phyloP scores from a whole-genome alignment of 768 basidiomycete genomes.

The Kwoniella mangroviensis region DNA sequence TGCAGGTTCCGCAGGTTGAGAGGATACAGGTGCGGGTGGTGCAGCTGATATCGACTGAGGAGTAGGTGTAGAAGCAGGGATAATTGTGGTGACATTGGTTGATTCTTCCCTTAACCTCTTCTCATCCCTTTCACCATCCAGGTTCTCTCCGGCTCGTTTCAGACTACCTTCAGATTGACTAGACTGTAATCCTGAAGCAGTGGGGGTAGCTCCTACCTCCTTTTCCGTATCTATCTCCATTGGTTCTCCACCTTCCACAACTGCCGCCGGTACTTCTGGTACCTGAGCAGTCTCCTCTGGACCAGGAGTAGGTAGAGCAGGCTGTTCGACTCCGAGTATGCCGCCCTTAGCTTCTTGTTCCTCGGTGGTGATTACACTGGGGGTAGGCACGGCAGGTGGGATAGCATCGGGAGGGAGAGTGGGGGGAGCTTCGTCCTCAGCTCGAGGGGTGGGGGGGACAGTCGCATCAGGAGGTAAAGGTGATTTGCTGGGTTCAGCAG shows the following conservation, averaged over 20 bases:
- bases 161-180: slow-evolving; percentile 31
- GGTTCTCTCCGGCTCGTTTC: slow-evolving; percentile 46
- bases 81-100: neutral
- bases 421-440: slow-evolving; percentile 43
- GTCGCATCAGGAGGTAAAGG: slow-evolving; percentile 47
- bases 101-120: slow-evolving; percentile 48
- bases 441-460: slow-evolving; percentile 43
- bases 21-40: slow-evolving; percentile 26
- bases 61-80: slow-evolving; percentile 50
- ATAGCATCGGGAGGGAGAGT: slow-evolving; percentile 30
- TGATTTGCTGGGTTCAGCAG: slow-evolving; percentile 17
- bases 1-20: slow-evolving; percentile 37
- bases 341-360: slow-evolving; percentile 21
- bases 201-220: slow-evolving; percentile 12
- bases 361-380: slow-evolving; percentile 41
- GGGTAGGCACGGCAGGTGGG: slow-evolving; percentile 46
- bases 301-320: slow-evolving; percentile 47
- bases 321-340: slow-evolving; percentile 26
- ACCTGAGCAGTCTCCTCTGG: slow-evolving; percentile 49
- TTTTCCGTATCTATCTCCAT: slow-evolving; percentile 43
- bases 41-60: slow-evolving; percentile 45
- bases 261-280: slow-evolving; percentile 52
- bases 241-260: slow-evolving; percentile 38
- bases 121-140: slow-evolving; percentile 41
- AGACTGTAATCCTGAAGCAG: slow-evolving; percentile 4